phyloP scores from a whole-genome alignment of 805 yeast species.

The Yamadazyma paraphyllophila region DNA sequence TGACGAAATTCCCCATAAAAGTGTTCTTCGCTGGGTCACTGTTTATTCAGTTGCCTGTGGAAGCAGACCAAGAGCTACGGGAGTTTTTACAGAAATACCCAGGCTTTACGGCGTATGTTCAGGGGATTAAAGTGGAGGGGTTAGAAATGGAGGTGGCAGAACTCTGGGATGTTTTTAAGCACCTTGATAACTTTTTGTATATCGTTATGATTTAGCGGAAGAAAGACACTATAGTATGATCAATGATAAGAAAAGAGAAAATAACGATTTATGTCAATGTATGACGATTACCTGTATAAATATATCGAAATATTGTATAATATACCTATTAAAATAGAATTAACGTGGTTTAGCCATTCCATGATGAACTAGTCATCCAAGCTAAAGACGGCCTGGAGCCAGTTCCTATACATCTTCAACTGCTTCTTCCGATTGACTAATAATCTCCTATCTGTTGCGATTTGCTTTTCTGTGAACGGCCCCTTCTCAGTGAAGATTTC shows the following conservation, averaged over 20 bases:
- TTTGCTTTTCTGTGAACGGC: constrained; percentile 64
- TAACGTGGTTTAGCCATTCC: too few species aligned
- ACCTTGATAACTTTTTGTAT: constrained; percentile 38
- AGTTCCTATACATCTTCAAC: constrained; percentile 92
- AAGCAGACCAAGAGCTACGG: neutral
- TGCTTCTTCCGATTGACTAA: constrained; percentile 89
- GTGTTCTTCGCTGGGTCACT: constrained; percentile 41
- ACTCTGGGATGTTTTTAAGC: constrained; percentile 33
- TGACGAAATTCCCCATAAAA: constrained; percentile 48
- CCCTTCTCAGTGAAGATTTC: constrained; percentile 53
- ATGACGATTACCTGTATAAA: neutral
- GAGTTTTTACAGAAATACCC: constrained; percentile 12
- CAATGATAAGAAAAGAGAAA: too few species aligned
- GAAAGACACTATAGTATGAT: neutral
- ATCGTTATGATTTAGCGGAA: constrained; percentile 18
- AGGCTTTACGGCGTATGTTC: constrained; percentile 19
- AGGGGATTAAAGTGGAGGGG: constrained; percentile 27
- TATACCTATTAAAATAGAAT: neutral
- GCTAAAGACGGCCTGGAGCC: constrained; percentile 91
- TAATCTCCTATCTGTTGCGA: constrained; percentile 88
- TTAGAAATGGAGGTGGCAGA: constrained; percentile 16
- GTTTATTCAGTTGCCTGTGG: constrained; percentile 28
- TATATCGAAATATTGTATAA: neutral
- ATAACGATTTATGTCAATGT: too few species aligned
- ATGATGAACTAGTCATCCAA: neutral